Conservation (phyloP, 257 asterid genomes). For the Paraleonurus japonicus region DNA sequence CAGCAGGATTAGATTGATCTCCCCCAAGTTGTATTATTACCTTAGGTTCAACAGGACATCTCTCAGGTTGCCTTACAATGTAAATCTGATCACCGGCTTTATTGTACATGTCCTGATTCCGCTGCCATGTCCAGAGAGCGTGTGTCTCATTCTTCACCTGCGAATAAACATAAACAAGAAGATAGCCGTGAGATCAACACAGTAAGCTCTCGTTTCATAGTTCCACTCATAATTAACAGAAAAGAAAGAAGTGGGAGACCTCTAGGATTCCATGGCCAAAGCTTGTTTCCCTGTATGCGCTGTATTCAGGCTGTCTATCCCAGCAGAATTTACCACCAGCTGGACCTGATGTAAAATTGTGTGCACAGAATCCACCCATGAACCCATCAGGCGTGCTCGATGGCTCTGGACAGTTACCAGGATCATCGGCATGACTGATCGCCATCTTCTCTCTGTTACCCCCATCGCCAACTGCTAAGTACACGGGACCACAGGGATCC, state of each 20-base stretch:
- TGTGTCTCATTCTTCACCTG: slow-evolving; percentile 88
- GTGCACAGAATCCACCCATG: slow-evolving; percentile 88
- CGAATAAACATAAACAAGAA: slow-evolving; percentile 2
- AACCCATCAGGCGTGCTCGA: slow-evolving; percentile 60
- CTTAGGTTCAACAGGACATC: slow-evolving; percentile 50
- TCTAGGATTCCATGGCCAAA: slow-evolving; percentile 93
- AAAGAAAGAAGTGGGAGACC: slow-evolving; percentile 36
- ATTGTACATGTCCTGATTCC: slow-evolving; percentile 82
- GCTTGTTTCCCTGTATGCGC: slow-evolving; percentile 88
- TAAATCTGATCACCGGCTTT: slow-evolving; percentile 72
- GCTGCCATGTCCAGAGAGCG: slow-evolving; percentile 96
- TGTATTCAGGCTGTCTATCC: slow-evolving; percentile 88
- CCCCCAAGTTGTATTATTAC: slow-evolving; percentile 42
- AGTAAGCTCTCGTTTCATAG: neutral
- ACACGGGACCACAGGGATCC: slow-evolving; percentile 84
- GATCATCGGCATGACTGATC: slow-evolving; percentile 62
- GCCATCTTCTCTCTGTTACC: slow-evolving; percentile 95
- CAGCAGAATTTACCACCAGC: slow-evolving; percentile 91
- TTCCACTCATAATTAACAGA: neutral
- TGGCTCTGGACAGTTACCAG: slow-evolving; percentile 79
- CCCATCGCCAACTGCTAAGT: slow-evolving; percentile 88
- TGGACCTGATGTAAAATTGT: slow-evolving; percentile 80
- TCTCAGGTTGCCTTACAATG: slow-evolving; percentile 77
- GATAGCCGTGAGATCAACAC: neutral
- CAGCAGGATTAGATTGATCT: neutral